Base-by-base conservation (phyloP, 345 rosid genomes). In the Draba incana region DNA sequence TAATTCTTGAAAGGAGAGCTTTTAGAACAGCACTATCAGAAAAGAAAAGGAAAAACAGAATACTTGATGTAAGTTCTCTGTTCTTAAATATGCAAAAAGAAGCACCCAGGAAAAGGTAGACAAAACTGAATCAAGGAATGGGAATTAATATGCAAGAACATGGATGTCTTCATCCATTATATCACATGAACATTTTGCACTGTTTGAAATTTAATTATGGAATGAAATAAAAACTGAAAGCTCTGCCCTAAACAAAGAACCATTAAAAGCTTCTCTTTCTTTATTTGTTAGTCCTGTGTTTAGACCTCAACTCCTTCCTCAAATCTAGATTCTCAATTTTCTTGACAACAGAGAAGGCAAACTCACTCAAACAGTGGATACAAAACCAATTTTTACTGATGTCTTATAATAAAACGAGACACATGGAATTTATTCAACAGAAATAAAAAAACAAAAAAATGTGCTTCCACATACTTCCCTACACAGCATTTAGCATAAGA, bases 1-100 rank as follows among this genome's bases (percentile, higher is more conserved):
- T 78, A 73, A 88, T 77, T 81, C 77, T 85, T 78, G 77, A 71
- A 66, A 90, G 86, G 64, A 93, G 90, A 82, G 84, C 89, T 80
- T 81, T 86, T 74, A 93, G 75, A 61, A 82, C 80, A 75, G 45
- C 69, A 52, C 97, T 93, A 77, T 74, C 41, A 76, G 61, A 82
- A 74, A 81, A 46, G 39, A 68, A 62, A 75, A 69, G 65, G 31
- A 9, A 63, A 43, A 47, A 55, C 10, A 45, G n/a, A 44, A 33
- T 35, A 27, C 39, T 13, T 49, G 60, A 38, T 28, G 39, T 68
- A 11, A 75, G 64, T 46, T 53, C 11, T 61, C n/a, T 65, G 23
- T 20, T 35, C 44, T 12, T 15, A 57, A 15, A 38, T 38, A 8
- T 37, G 73, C 57, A 61, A 65, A 45, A 31, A 46, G 14, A 41